phyloP scores from a whole-genome alignment of 441 rosid genomes.

The Bruguiera hainesii region DNA sequence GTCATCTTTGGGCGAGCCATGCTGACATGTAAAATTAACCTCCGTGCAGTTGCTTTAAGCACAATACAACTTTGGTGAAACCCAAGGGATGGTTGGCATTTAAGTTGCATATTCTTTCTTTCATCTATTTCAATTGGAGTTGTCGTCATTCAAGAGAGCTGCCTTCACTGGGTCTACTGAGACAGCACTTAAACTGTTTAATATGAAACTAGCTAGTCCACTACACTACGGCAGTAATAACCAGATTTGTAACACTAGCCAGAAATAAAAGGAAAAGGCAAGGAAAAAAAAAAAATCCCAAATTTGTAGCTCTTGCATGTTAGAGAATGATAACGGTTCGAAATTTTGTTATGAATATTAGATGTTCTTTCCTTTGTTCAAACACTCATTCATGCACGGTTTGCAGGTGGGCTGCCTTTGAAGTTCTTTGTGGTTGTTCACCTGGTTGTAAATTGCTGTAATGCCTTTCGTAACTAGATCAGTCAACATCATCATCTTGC shows the following conservation, averaged over 20 bases:
- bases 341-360: neutral
- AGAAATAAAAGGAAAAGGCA: no score
- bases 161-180: neutral
- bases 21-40: neutral
- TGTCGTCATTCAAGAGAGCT: neutral
- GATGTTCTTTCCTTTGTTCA: neutral
- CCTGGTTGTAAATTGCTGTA: slow-evolving; percentile 28
- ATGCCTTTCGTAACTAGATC: slow-evolving; percentile 15
- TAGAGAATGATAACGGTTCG: no score
- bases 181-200: no score
- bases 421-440: slow-evolving; percentile 19
- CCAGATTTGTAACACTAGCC: no score
- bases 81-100: neutral
- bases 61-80: no score
- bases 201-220: neutral
- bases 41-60: no score
- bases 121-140: neutral
- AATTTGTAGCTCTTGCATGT: neutral
- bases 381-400: neutral
- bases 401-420: slow-evolving; percentile 28
- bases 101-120: neutral
- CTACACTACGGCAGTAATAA: neutral
- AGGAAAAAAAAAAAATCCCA: no score
- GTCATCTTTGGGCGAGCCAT: neutral
- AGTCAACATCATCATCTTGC: slow-evolving; percentile 12